Evolutionary conservation across 2,329 filamentous ascomycete genomes (phyloP), one percentile per base, ranked within the genome.

Genomic region (Ceratocystis eucalypticola): DNA sequence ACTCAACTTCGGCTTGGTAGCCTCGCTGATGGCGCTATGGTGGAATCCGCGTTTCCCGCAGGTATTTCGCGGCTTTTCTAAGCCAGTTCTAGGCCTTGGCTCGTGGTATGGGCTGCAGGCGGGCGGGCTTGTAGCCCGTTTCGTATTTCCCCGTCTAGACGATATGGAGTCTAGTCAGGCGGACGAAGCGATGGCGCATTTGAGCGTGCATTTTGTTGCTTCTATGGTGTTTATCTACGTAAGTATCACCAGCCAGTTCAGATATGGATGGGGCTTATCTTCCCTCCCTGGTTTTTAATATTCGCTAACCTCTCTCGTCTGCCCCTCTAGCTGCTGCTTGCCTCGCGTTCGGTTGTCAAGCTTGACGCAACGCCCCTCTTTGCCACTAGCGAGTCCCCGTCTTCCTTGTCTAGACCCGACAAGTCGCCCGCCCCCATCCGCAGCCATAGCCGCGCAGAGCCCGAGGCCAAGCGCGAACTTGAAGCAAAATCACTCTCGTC

Each of bases 31-130:
- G 20, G 80, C 84, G 2, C 74, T 81, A 12, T 87, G 84, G 80
- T 89, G 87, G 87, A 89, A 89, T 69, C 85, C 86, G 0, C 81
- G 81, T 67, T 82, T 88, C 69, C 79, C 82, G 44, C 79, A 86
- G 70, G 82, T 80, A 2, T 77, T 79, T 44, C 78, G 81, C n/a
- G 85, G 83, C 65, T 87, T 81, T 72, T 82, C 79, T 33, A 80
- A 76, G 69, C 84, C 82, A 66, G 77, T 89, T 41, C 73, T 80
- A 2, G 86, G 86, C 0, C 80, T 89, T 12, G 76, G 78, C 2
- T 80, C 83, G 64, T 88, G 88, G 80, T 89, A 89, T 72, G 79
- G 78, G 1, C 82, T 87, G 68, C 88, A 91, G 71, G 72, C 80
- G 1, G 72, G 87, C 41, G 78, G 85, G 25, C 72, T 89, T 10